Evolutionary conservation across 2,329 filamentous ascomycete genomes (phyloP), one percentile per base, ranked within the genome.

Genomic region (Phyllosticta citribraziliensis): DNA sequence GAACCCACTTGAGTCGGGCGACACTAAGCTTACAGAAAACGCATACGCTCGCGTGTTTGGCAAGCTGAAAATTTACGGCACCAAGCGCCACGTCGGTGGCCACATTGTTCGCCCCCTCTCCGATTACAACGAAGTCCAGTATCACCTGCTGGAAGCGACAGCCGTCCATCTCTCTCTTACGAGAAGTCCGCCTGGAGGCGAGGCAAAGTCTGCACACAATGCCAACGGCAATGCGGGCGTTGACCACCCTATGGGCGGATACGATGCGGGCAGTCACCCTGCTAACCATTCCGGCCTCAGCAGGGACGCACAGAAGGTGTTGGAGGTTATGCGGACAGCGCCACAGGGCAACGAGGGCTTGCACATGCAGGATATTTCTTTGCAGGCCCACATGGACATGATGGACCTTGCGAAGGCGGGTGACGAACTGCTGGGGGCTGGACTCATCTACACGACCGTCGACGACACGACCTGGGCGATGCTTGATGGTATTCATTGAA

Each of bases 401-500:
- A 80, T 80, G 25, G 89, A 95, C 54, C 88, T 94, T 14, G 78
- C 86, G 67, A 84, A 82, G 58, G 92, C 86, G n/a, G 85, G 88
- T 10, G 90, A 96, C 67, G 91, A 97, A 75, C 75, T 99, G 69
- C 74, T 91, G 52, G 79, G 79, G 2, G 76, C 84, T 60, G 90
- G 91, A 30, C 71, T 90, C 67, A 89, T 96, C 65, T 99, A 91
- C 76, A 90, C 91, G 27, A 99, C 95, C 10, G 82, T 96, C 61
- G 91, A 97, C 75, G 93, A 97, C 69, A 83, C 89, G 74, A 97
- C 93, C 0, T 97, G 89, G 87, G 90, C 91, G 52, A 79, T 96
- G 65, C 78, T 97, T 63, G 89, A 95, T 63, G 22, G 22, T 22
- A 22, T 22, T 22, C 22, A 2, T 22, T 22, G 22, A 22, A 22